phyloP scores from a whole-genome alignment of 1,284 basidiomycete genomes.

The Paramarasmius palmivorus region DNA sequence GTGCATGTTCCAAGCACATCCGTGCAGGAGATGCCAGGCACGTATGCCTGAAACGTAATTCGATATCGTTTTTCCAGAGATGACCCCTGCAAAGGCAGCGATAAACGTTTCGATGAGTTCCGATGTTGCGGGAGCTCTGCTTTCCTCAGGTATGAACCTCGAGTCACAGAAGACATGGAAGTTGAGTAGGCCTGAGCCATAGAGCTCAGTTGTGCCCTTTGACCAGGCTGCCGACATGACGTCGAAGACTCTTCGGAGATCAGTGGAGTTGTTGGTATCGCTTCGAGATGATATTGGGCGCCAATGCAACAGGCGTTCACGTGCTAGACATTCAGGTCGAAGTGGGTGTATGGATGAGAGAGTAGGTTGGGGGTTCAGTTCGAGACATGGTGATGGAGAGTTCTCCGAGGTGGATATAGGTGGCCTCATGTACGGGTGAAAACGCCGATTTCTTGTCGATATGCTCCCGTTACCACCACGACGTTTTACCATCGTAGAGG shows the following conservation, averaged over 20 bases:
- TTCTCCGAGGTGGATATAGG: no score
- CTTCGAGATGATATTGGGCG: background rate
- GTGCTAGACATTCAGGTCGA: no score
- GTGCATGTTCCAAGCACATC: conserved; percentile 19
- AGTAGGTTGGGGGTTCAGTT: no score
- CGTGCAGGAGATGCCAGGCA: conserved; percentile 28
- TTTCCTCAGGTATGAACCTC: background rate
- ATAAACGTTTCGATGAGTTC: conserved; percentile 1
- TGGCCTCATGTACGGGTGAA: no score
- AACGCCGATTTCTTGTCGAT: no score
- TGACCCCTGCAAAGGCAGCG: conserved; percentile 9
- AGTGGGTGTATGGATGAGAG: no score
- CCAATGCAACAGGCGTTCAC: no score
- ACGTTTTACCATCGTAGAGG: no score
- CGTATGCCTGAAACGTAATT: conserved; percentile 23
- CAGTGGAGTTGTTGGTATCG: background rate
- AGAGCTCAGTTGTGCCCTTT: background rate
- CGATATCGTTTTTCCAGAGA: conserved; percentile 16
- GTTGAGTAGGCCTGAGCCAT: background rate
- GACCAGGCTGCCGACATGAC: background rate
- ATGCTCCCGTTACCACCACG: no score
- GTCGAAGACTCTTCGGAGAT: background rate
- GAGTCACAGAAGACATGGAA: conserved; percentile 10
- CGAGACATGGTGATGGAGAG: no score
- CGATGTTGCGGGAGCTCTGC: background rate